Evolutionary conservation across 768 basidiomycete species (phyloP).

Genomic region (Trametes meyenii): DNA sequence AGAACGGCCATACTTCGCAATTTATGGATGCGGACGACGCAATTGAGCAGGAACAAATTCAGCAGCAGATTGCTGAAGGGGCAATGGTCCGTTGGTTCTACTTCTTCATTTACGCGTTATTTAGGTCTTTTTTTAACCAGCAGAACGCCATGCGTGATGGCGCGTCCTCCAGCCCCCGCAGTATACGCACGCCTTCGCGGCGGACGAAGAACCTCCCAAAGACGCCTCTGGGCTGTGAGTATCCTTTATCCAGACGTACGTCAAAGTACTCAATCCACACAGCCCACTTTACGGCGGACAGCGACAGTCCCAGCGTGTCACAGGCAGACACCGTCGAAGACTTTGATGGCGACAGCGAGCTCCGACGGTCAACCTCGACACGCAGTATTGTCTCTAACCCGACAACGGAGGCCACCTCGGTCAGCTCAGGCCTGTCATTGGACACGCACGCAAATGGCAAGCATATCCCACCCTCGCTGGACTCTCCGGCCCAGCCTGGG

Average conservation of each 20-base stretch:
- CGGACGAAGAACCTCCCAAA: conserved; percentile 42
- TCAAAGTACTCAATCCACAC: neutral
- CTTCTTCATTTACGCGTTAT: neutral
- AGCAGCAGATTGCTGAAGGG: conserved; percentile 79
- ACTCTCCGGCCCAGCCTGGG: conserved; percentile 39
- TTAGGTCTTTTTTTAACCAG: neutral
- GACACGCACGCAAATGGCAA: conserved; percentile 37
- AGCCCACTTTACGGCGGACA: conserved; percentile 26
- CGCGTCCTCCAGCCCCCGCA: conserved; percentile 66
- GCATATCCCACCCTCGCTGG: neutral
- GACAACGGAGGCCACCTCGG: conserved; percentile 60
- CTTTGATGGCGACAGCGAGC: conserved; percentile 61
- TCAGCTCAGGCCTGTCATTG: conserved; percentile 48
- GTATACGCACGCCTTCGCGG: conserved; percentile 58
- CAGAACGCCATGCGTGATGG: conserved; percentile 65
- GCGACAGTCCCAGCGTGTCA: conserved; percentile 17
- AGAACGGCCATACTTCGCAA: conserved; percentile 67
- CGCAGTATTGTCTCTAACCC: conserved; percentile 48
- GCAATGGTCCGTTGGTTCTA: conserved; percentile 55
- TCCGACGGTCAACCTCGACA: conserved; percentile 41
- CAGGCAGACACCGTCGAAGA: conserved; percentile 36
- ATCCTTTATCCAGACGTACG: neutral
- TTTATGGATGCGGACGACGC: conserved; percentile 91
- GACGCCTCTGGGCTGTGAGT: conserved; percentile 21
- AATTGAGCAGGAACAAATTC: conserved; percentile 83